Evolutionary conservation across 2,329 filamentous ascomycete genomes (phyloP), one percentile per base, ranked within the genome.

Genomic region (Cadophora gregata): DNA sequence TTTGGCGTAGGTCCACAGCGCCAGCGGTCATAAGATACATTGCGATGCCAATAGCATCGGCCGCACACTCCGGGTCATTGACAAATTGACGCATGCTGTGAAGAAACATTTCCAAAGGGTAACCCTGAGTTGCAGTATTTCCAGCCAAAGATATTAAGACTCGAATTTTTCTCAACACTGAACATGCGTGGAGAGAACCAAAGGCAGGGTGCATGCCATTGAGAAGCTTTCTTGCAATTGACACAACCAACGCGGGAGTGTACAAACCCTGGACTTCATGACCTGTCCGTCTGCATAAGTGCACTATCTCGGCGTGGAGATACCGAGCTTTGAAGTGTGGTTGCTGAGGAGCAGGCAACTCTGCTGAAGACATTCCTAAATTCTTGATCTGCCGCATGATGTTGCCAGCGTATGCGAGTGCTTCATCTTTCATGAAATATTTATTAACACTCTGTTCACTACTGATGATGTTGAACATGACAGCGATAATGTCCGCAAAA

Each of bases 71-170:
- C 0, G 90, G 85, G 72, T 98, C 90, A 1, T 90, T 90, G 6
- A 98, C 82, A 71, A 93, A 96, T 0, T 89, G 88, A 10, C 91
- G 85, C 24, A 97, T 83, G 1, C 91, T 90, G 73, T 93, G 92
- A 1, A 99, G 83, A 0, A 97, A 83, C 92, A 97, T 96, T 77
- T 99, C 93, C 16, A 97, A 78, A 12, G 93, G 92, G 75, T 98
- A 98, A 0, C 90, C 91, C 48, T 87, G 81, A 27, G 90, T 82
- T n/a, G 91, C 92, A 60, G 89, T 84, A 0, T 86, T 77, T 0
- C 93, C 93, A 29, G 93, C 90, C 55, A 98, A 81, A 67, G 88
- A 91, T 29, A 98, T 85, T 19, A 98, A 80, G 9, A 97, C 86
- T 38, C 93, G 86, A 56, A 98, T 85, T 76, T 96, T 97, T 47